Evolutionary conservation across 2,329 filamentous ascomycete species (phyloP).

Genomic region (Colletotrichum salicis): DNA sequence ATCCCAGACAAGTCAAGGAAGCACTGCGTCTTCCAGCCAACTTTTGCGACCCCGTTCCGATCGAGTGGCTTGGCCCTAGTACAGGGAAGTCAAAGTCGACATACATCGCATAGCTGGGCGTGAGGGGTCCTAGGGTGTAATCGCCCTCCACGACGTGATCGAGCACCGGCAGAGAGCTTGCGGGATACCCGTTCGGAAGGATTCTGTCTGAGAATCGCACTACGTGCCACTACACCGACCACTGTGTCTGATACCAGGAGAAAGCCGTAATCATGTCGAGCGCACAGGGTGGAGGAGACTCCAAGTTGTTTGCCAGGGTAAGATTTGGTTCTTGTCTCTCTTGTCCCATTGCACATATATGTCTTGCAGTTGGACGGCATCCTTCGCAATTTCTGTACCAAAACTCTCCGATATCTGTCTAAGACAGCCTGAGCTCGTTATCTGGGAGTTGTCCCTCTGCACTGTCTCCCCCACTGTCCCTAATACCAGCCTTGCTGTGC

Average conservation of each 20-base stretch:
- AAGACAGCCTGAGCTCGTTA: neutral
- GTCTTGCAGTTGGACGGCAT: neutral
- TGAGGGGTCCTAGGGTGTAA: slow-evolving; percentile 36
- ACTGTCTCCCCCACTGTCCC: slow-evolving; percentile 1
- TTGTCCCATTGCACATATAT: slow-evolving; percentile 7
- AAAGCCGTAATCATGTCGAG: slow-evolving; percentile 59
- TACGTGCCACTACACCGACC: slow-evolving; percentile 9
- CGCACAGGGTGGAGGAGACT: slow-evolving; percentile 82
- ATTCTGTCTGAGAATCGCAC: slow-evolving; percentile 17
- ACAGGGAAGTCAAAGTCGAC: slow-evolving; percentile 24
- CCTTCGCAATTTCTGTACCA: neutral
- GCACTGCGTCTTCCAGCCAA: slow-evolving; percentile 36
- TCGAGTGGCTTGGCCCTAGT: slow-evolving; percentile 26
- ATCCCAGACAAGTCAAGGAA: slow-evolving; percentile 28
- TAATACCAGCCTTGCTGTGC: neutral
- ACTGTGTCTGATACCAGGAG: slow-evolving; percentile 1
- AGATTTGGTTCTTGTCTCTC: slow-evolving; percentile 45
- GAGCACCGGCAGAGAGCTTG: slow-evolving; percentile 21
- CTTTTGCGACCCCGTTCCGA: slow-evolving; percentile 24
- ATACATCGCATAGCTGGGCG: slow-evolving; percentile 27
- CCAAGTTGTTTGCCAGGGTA: slow-evolving; percentile 99
- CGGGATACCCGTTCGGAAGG: slow-evolving; percentile 13
- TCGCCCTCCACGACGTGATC: slow-evolving; percentile 31
- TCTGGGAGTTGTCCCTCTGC: neutral
- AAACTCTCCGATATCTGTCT: slow-evolving; percentile 10